Conservation (phyloP, 371 early-diverging fungal species). For the Mucor piriformis region DNA sequence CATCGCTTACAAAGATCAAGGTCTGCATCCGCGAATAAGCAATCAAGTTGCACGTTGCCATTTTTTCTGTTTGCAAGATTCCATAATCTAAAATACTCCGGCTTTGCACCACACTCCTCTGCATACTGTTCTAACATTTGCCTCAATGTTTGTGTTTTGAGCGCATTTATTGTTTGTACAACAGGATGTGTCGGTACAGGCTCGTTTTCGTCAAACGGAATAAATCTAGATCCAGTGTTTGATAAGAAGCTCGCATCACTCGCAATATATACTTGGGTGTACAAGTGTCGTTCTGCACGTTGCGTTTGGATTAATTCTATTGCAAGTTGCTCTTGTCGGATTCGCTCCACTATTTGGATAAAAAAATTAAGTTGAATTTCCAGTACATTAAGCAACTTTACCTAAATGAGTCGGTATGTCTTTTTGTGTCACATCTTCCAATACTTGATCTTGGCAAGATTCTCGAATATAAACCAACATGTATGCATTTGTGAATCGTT, state of each 20-base stretch:
- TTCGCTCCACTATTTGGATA: constrained; percentile 18
- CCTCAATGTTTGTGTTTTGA: neutral
- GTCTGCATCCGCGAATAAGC: constrained; percentile 41
- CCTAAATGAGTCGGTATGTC: constrained; percentile 85
- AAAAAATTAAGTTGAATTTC: neutral
- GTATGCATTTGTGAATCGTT: constrained; percentile 91
- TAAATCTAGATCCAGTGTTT: constrained; percentile 78
- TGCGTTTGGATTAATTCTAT: constrained; percentile 53
- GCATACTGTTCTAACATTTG: neutral
- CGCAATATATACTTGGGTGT: constrained; percentile 46
- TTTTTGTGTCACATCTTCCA: constrained; percentile 60
- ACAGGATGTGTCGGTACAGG: neutral
- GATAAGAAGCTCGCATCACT: constrained; percentile 46
- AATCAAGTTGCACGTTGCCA: constrained; percentile 79
- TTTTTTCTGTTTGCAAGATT: constrained; percentile 79
- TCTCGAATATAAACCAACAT: constrained; percentile 95
- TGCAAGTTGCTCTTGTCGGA: constrained; percentile 52
- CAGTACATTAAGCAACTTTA: constrained; percentile 21
- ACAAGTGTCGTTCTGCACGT: constrained; percentile 63
- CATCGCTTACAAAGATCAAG: constrained; percentile 12
- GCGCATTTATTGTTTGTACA: neutral
- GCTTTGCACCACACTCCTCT: constrained; percentile 12
- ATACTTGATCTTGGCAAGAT: constrained; percentile 63
- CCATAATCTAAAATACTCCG: constrained; percentile 72
- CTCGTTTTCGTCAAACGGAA: constrained; percentile 7